A percentile compares a stretch with the other conserved stretches of the same genome.
Conservation (phyloP, 2,329 filamentous ascomycete genomes). For the Aspergillus awamori region DNA sequence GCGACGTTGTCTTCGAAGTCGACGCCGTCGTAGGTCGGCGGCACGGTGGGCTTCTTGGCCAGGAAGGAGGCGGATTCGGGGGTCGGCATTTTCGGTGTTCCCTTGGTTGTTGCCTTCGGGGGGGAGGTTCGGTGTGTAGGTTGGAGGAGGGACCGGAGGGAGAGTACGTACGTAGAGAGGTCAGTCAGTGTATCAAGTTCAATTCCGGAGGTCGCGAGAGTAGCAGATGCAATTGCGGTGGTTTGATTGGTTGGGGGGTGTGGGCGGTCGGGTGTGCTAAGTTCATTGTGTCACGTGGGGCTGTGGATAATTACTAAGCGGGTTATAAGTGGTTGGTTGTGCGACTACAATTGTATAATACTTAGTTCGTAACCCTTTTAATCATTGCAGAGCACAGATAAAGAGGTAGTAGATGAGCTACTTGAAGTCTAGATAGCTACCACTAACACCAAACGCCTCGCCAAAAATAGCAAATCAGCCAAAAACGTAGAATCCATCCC, state of each 20-base stretch:
- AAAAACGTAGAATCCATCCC: background rate
- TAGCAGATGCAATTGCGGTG: slow-evolving; percentile 25
- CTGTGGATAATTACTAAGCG: background rate
- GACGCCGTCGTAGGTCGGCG: slow-evolving; percentile 68
- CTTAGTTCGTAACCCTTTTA: too few relatives aligned
- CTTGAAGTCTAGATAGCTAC: background rate
- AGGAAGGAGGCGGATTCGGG: slow-evolving; percentile 67
- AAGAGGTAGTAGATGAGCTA: background rate
- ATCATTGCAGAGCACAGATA: background rate
- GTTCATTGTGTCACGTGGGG: too few relatives aligned
- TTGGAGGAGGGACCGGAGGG: background rate
- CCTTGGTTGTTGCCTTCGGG: too few relatives aligned
- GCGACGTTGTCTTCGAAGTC: slow-evolving; percentile 67
- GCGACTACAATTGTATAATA: too few relatives aligned
- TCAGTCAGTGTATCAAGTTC: slow-evolving; percentile 13
- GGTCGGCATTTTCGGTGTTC: slow-evolving; percentile 57
- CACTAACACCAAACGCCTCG: background rate
- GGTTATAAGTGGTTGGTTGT: background rate
- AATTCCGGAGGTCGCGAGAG: slow-evolving; percentile 10
- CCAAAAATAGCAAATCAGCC: background rate
- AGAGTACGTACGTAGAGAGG: background rate
- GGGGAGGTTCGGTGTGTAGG: background rate
- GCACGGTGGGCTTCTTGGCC: slow-evolving; percentile 66
- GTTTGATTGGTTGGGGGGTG: slow-evolving; percentile 30
- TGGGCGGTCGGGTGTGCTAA: slow-evolving; percentile 25